Base-by-base conservation (phyloP, 2,329 filamentous ascomycete species). In the Epichloe bromicola region DNA sequence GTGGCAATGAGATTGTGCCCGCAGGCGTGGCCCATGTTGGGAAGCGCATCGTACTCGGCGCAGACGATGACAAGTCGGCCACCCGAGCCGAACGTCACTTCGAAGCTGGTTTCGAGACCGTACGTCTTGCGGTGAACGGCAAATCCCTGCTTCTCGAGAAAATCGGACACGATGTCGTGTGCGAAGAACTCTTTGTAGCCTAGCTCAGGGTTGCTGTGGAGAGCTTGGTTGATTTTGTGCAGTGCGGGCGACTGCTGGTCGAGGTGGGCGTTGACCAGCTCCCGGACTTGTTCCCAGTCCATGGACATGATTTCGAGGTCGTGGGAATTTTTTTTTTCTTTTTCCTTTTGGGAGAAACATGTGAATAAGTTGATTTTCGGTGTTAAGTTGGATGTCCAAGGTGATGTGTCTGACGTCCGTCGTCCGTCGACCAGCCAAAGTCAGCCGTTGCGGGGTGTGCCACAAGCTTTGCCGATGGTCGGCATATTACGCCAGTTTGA, bases 1-100 rank as follows among this genome's bases (percentile, higher is more conserved):
- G 66, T 67, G 11, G 69, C 65, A 51, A 73, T 71, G 17, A 73
- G 61, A 56, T 73, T 72, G 59, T 73, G 70, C 1, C 70, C 70
- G 56, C 70, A 73, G 3, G 67, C 69, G 39, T 73, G 70, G n/a
- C 69, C 70, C 20, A 72, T 70, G 11, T 60, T 63, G 0, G 69
- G 69, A 0, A 74, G 65, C 1, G 72, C 72, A 54, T 75, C 73
- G 53, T 74, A 74, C 59, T 69, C 67, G 33, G 61, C 61, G 47
- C 62, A 64, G 56, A 66, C 62, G n/a, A 65, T 58, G 44, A 68
- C 61, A 1, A 65, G 53, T n/a, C 58, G 54, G 52, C 62, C 63
- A 26, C 60, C 63, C 8, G 57, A 55, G 26, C 63, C 63, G 41
- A 51, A 50, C 6, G 58, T 56, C 23, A 60, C 61, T 36, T 61